Base-by-base conservation (phyloP, 345 rosid species). In the Orychophragmus violaceus region DNA sequence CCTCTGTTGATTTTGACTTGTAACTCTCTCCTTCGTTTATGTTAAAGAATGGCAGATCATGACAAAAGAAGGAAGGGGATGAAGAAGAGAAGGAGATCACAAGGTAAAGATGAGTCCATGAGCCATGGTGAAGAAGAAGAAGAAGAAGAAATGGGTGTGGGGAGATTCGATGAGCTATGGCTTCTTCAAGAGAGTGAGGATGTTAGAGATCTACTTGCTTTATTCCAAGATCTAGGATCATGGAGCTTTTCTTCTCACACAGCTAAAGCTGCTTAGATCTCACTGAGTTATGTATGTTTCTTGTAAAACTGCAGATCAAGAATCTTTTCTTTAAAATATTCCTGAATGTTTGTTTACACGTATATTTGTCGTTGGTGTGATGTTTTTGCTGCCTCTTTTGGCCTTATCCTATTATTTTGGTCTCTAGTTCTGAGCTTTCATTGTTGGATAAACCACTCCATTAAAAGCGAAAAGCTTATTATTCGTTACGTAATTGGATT, bases 11-110 rank as follows among this genome's bases (percentile, higher is more conserved):
- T 48, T 12, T 57, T 56, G 48, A 59, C 67, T 75, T 42, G 0
- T 17, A 1, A 36, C 1, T 50, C 1, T 68, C 7, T n/a, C 33
- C 3, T 60, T 6, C 8, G 1, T 51, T 5, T 11, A 3, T 56
- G 68, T 33, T 75, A 57, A 65, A 82, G 88, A 73, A 74, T 84
- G 68, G 82, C 78, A 30, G 88, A 84, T 78, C 88, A 84, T 61
- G 86, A 84, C 24, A 72, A 44, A 55, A 82, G 84, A 71, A 76
- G 86, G 60, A 80, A 82, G 45, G 76, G 65, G 21, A 74, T 84
- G 61, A 77, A 74, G 67, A 82, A 67, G 65, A 75, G 36, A 57
- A 79, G 64, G 75, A 74, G 75, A 78, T 71, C 75, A 74, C 30
- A 58, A 71, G 68, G 58, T 45, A 73, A 2, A 39, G 21, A 52